A percentile compares a stretch with the other conserved stretches of the same genome.
phyloP scores from a whole-genome alignment of 1,139 yeast genomes.

The Sugiyamaella sp. region DNA sequence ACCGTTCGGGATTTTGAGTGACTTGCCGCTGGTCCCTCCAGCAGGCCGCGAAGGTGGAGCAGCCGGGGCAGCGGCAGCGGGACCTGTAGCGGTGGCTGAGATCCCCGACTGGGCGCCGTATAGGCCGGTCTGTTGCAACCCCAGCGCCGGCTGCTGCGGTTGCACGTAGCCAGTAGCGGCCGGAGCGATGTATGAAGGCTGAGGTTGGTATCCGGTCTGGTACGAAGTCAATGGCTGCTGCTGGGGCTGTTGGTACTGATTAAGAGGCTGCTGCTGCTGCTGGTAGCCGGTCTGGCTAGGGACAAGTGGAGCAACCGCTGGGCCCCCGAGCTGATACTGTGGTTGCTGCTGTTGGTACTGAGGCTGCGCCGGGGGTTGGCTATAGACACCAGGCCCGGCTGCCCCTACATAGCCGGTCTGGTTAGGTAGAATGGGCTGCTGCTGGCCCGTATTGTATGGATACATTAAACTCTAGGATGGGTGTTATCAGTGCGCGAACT shows the following conservation, averaged over 20 bases:
- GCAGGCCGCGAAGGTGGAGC: constrained; percentile 10
- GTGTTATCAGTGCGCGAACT: not conserved
- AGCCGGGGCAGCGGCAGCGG: constrained; percentile 2
- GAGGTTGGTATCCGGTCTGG: constrained; percentile 28
- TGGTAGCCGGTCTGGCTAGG: constrained; percentile 19
- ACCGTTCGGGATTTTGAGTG: constrained; percentile 39
- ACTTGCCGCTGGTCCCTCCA: not conserved
- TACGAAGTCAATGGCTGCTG: constrained; percentile 30
- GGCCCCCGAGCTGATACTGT: constrained; percentile 1
- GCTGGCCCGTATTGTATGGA: constrained; percentile 19
- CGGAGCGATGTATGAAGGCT: constrained; percentile 24
- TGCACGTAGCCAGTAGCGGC: constrained; percentile 27
- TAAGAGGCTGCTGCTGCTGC: constrained; percentile 20
- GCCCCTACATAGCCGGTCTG: constrained; percentile 11
- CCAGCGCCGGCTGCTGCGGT: constrained; percentile 6
- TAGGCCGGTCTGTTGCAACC: constrained; percentile 6
- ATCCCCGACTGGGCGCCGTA: not conserved
- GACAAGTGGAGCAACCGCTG: constrained; percentile 9
- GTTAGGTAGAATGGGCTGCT: constrained; percentile 12
- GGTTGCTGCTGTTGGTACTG: constrained; percentile 3
- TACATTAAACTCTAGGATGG: constrained; percentile 9
- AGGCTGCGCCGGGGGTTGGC: not conserved
- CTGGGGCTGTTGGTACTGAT: constrained; percentile 22
- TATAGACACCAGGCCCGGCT: constrained; percentile 1
- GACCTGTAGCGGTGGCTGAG: not conserved